Evolutionary conservation across 2,329 filamentous ascomycete genomes (phyloP).

Genomic region (Alternaria tenuissima): DNA sequence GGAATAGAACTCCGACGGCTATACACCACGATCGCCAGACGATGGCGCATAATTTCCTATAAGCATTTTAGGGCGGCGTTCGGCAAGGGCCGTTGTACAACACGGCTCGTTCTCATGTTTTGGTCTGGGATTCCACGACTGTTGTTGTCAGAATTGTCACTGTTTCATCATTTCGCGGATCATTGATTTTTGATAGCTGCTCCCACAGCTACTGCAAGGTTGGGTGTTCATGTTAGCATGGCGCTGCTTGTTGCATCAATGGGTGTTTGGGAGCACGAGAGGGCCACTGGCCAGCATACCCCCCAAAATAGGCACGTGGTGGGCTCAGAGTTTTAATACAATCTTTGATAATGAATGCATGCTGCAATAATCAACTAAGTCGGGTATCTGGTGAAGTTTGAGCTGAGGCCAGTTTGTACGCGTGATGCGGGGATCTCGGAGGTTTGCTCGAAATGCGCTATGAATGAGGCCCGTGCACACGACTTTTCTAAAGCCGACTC

Average conservation of each 20-base stretch:
- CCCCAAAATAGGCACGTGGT: conserved; percentile 22
- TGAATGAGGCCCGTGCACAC: conserved; percentile 20
- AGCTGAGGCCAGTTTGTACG: not conserved
- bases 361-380: conserved; percentile 4
- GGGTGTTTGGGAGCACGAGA: conserved; percentile 21
- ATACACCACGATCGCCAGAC: not conserved
- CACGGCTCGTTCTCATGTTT: conserved; percentile 3
- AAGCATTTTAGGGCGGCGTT: conserved; percentile 28
- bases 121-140: conserved; percentile 6
- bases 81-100: conserved; percentile 9
- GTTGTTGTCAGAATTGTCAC: conserved; percentile 19
- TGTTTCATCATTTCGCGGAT: conserved; percentile 6
- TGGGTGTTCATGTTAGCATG: conserved; percentile 1
- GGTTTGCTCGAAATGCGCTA: conserved; percentile 12
- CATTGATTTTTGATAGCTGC: not conserved
- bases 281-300: conserved; percentile 28
- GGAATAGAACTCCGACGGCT: conserved; percentile 33
- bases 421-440: conserved; percentile 22
- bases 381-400: not conserved
- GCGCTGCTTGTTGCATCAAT: conserved; percentile 20
- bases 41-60: conserved; percentile 12
- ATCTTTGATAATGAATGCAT: conserved; percentile 20
- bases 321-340: conserved; percentile 16
- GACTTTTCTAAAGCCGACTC: conserved; percentile 29
- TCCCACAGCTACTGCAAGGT: not conserved